Evolutionary conservation across 768 basidiomycete species (phyloP), one percentile per base, ranked within the genome.

Genomic region (Xerocomellus chrysenteron): DNA sequence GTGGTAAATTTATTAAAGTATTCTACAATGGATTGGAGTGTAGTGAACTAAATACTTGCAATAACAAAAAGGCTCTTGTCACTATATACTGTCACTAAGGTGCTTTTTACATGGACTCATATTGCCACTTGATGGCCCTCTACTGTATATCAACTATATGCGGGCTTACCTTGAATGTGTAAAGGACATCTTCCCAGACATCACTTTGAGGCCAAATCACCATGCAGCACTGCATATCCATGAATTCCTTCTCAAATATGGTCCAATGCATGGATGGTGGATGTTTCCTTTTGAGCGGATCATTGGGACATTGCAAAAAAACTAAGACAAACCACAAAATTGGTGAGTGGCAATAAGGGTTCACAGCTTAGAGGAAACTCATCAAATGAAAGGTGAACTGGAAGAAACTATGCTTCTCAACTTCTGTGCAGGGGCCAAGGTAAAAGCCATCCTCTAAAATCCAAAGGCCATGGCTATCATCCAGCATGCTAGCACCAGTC

Each of bases 201-300:
- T 65, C 16, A n/a, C 13, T 1, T 53, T 65, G 39, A 24, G 47
- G 9, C 71, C 67, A 1, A 74, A 74, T 42, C 70, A 76, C 49
- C 74, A 77, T 47, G 48, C 64, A 30, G 60, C 70, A 2, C 50
- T 75, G 8, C 76, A 77, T 41, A 48, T 74, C 1, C 32, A 58
- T 4, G 56, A 65, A 2, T 72, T 68, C 47, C 47, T 75, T 2
- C 13, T 13, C 0, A 28, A 52, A 8, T 75, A 68, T 53, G 74
- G 76, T 0, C 75, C 74, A 5, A 57, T 67, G 32, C 65, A 71
- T 54, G 62, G 63, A 0, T 75, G 73, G 73, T 72, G 75, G 66
- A 66, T 68, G 44, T 76, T 73, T 50, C 67, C 69, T 3, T 71
- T 73, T 40, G 66, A 75, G 51, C n/a, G 65, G 3, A 49, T 66